Evolutionary conservation across 1,284 basidiomycete genomes (phyloP).

Genomic region (Rhodotorula sp.): DNA sequence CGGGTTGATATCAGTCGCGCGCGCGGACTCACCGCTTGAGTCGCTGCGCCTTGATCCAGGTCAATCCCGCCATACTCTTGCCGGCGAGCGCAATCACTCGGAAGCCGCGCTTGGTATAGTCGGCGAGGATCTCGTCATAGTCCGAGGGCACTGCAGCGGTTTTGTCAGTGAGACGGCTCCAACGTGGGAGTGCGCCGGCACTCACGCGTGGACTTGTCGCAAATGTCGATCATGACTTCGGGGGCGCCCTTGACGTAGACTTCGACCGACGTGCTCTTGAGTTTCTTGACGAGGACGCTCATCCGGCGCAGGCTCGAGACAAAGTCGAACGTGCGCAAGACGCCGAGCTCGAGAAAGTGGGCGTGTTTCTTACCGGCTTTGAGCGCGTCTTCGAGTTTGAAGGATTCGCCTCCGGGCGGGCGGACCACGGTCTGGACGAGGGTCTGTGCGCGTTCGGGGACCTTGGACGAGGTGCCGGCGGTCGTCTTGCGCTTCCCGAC

Average conservation of each 20-base stretch:
- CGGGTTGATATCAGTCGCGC: neutral
- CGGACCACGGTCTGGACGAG: slow-evolving; percentile 96
- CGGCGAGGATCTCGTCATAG: slow-evolving; percentile 93
- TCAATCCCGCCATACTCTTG: slow-evolving; percentile 86
- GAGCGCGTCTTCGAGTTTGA: slow-evolving; percentile 87
- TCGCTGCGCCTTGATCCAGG: slow-evolving; percentile 96
- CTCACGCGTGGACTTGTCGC: slow-evolving; percentile 80
- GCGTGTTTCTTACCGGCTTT: slow-evolving; percentile 79
- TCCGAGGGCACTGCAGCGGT: slow-evolving; percentile 76
- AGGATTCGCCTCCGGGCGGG: slow-evolving; percentile 84
- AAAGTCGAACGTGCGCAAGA: slow-evolving; percentile 95
- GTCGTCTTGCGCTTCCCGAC: slow-evolving; percentile 30
- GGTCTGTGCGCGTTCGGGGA: slow-evolving; percentile 73
- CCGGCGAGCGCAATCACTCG: slow-evolving; percentile 98
- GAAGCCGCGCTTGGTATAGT: slow-evolving; percentile 96
- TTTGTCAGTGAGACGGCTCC: neutral
- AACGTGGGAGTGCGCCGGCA: too few species aligned
- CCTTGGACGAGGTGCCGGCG: slow-evolving; percentile 49
- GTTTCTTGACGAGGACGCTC: slow-evolving; percentile 95
- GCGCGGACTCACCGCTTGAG: slow-evolving; percentile 69
- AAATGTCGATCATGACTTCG: slow-evolving; percentile 95
- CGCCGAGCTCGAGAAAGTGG: slow-evolving; percentile 92
- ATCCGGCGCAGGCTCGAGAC: slow-evolving; percentile 88
- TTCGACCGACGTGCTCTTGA: slow-evolving; percentile 94
- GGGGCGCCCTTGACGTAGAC: slow-evolving; percentile 98